A percentile compares a stretch with the other conserved stretches of the same genome.
Conservation (phyloP, 2,329 filamentous ascomycete species). For the Stemphylium lycopersici region DNA sequence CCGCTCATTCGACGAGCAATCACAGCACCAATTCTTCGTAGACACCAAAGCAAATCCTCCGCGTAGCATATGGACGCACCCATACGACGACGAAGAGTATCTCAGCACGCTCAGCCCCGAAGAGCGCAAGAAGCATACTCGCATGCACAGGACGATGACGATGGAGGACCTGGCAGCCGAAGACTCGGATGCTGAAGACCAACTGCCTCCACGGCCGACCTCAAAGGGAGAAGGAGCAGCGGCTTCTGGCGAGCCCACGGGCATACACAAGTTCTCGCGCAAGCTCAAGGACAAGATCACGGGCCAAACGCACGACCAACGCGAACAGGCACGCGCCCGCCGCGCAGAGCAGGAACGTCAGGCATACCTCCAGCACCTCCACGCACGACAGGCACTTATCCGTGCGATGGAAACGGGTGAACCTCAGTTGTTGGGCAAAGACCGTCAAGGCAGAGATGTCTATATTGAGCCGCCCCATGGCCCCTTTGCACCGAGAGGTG, state of each 20-base stretch:
- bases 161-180: constrained; percentile 56
- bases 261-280: constrained; percentile 57
- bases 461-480: constrained; percentile 63
- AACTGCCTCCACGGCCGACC: constrained; percentile 18
- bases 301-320: constrained; percentile 61
- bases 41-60: constrained; percentile 62
- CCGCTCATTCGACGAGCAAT: constrained; percentile 60
- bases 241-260: constrained; percentile 32
- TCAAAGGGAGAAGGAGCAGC: constrained; percentile 10
- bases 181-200: constrained; percentile 40
- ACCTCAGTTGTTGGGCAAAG: constrained; percentile 62
- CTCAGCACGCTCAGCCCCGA: constrained; percentile 55
- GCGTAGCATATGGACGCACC: constrained; percentile 66
- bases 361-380: constrained; percentile 60
- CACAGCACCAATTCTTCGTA: constrained; percentile 67
- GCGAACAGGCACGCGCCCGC: constrained; percentile 53
- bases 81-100: constrained; percentile 64
- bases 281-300: constrained; percentile 67
- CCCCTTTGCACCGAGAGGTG: constrained; percentile 30
- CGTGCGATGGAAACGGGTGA: constrained; percentile 60
- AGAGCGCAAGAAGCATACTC: constrained; percentile 57
- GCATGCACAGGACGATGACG: constrained; percentile 45
- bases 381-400: constrained; percentile 58
- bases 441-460: constrained; percentile 60
- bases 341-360: constrained; percentile 59